Evolutionary conservation across 208 protist genomes (phyloP).

Genomic region (Leishmania martiniquensis): DNA sequence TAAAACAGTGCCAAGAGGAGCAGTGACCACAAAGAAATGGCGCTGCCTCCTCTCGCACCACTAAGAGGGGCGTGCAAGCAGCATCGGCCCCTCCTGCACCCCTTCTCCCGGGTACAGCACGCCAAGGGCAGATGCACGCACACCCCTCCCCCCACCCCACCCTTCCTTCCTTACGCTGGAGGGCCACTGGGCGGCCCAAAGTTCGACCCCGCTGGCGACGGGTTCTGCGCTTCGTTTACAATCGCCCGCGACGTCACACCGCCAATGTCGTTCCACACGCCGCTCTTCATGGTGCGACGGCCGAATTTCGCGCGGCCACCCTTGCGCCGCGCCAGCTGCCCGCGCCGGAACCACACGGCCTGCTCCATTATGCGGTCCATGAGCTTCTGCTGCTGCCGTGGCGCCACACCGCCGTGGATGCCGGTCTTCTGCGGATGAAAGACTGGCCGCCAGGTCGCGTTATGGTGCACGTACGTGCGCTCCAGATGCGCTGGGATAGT

Average conservation of each 20-base stretch:
- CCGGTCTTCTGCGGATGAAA: slow-evolving; percentile 64
- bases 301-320: slow-evolving; percentile 87
- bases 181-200: slow-evolving; percentile 63
- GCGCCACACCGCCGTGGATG: slow-evolving; percentile 68
- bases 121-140: background rate
- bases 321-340: slow-evolving; percentile 72
- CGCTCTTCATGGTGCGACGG: slow-evolving; percentile 33
- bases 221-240: slow-evolving; percentile 45
- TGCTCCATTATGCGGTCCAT: slow-evolving; percentile 71
- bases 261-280: slow-evolving; percentile 85
- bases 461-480: slow-evolving; percentile 80
- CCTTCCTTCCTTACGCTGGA: slow-evolving; percentile 36
- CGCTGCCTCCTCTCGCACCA: background rate
- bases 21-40: background rate
- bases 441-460: slow-evolving; percentile 82
- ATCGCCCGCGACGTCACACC: slow-evolving; percentile 49
- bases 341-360: slow-evolving; percentile 67
- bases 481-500: slow-evolving; percentile 84
- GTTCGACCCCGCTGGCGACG: slow-evolving; percentile 39
- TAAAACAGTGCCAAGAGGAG: no score
- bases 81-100: background rate
- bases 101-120: background rate
- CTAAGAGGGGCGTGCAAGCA: background rate
- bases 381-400: slow-evolving; percentile 73
- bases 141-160: background rate